Base-by-base conservation (phyloP, 2,329 filamentous ascomycete species). In the Aspergillus novoparasiticus region DNA sequence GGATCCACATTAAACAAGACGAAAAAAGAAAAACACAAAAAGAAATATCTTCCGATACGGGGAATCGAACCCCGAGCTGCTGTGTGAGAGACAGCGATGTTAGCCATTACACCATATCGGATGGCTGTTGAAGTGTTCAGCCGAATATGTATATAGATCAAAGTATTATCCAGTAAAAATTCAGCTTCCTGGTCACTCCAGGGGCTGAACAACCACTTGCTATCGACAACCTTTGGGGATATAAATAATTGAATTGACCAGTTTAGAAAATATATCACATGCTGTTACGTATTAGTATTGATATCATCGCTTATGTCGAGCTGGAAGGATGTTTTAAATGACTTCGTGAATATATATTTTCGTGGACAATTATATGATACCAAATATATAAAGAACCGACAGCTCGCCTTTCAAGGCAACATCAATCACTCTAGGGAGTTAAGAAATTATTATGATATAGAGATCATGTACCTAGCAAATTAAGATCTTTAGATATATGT, bases 61-160 rank as follows among this genome's bases (percentile, higher is more conserved):
- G 56, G 56, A 58, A 58, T 58, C 56, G 56, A 58, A 58, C 56
- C 56, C 56, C 56, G 56, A 58, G 56, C 56, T 58, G 56, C 56
- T 36, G 56, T 58, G 56, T 58, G 56, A 58, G 56, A 58, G 56
- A 58, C 56, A 36, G 56, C 56, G 56, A 58, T 58, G 56, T 58
- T 58, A 58, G 32, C 56, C 56, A 58, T 58, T 58, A 58, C 56
- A 58, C 56, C 56, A 58, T 26, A 58, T 58, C 56, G 56, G 56
- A 58, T 58, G 1, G 3, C 36, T 48, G 39, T 14, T 6, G 16
- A 23, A 4, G 3, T 2, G 3, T 1, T 19, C 2, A 11, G 0
- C 6, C 4, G 5, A 19, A 16, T 6, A 9, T n/a, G n/a, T 14
- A 36, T 10, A 56, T 23, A 26, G 36, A 12, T 11, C 19, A 54